phyloP scores from a whole-genome alignment of 2,329 filamentous ascomycete genomes.

The Neoscytalidium dimidiatum region DNA sequence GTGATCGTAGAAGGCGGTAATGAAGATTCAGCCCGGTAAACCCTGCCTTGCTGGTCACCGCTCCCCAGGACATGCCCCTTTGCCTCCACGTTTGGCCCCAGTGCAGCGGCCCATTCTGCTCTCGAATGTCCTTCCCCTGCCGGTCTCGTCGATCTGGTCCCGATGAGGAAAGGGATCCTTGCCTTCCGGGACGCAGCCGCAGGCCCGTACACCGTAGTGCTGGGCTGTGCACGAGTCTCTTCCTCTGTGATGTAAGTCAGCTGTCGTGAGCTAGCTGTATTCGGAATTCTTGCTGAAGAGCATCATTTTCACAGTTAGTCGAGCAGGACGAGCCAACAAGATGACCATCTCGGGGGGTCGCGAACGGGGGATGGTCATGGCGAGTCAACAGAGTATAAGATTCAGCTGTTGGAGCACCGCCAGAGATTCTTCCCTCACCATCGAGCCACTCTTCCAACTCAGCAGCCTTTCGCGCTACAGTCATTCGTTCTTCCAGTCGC shows the following conservation, averaged over 20 bases:
- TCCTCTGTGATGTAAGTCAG: conserved; percentile 7
- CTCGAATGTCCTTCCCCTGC: not conserved
- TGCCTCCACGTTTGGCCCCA: not conserved
- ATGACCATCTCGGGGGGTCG: conserved; percentile 7
- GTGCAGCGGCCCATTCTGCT: not conserved
- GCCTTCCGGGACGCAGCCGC: not conserved
- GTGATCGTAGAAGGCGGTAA: conserved; percentile 7
- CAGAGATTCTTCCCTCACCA: conserved; percentile 18
- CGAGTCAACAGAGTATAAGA: conserved; percentile 19
- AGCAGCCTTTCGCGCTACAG: conserved; percentile 14
- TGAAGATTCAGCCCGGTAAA: not conserved
- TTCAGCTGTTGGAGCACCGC: not conserved
- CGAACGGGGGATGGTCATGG: conserved; percentile 1
- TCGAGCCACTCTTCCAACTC: conserved; percentile 17
- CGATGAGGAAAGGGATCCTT: not conserved
- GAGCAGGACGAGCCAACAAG: conserved; percentile 1
- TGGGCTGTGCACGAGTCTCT: conserved; percentile 1
- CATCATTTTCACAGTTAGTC: conserved; percentile 14
- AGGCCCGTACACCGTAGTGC: not conserved
- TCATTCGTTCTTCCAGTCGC: conserved; percentile 1
- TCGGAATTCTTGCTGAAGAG: conserved; percentile 15
- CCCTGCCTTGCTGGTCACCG: conserved; percentile 14
- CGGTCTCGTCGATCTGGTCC: conserved; percentile 4
- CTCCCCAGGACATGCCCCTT: conserved; percentile 1
- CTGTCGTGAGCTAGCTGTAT: not conserved